Evolutionary conservation across 2,329 filamentous ascomycete genomes (phyloP), one percentile per base, ranked within the genome.

Genomic region (Aspergillus bombycis): DNA sequence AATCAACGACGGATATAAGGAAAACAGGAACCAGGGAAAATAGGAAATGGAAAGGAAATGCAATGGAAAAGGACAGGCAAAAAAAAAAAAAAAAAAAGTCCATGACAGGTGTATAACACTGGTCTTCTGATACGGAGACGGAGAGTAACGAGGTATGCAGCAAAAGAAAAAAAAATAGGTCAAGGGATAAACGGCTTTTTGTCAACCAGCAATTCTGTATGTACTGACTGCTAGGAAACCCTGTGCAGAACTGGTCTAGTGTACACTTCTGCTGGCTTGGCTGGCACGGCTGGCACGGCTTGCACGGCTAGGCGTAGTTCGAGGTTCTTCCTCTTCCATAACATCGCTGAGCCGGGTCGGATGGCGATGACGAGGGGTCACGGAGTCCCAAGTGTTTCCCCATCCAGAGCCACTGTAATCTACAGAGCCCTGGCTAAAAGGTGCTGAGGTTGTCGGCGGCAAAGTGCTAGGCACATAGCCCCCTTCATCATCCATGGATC

Each of bases 291-390:
- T 71, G 54, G 69, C 70, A n/a, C 74, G 72, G 74, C 88, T 90
- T 12, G 88, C 88, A 69, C 90, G 91, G 16, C 90, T 92, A 26
- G 91, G 86, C 74, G 79, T 84, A n/a, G 82, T 83, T 36, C 91
- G 92, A 57, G 88, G 84, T 78, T 96, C 92, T 69, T 95, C 92
- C 67, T 96, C 93, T 73, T 93, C 91, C 34, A 95, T 85, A 32
- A 97, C 93, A 78, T 96, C 93, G 76, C 93, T 96, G 66, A 97
- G 82, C 62, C 94, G 84, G 10, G 93, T 96, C 0, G 93, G 93
- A 78, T 97, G 93, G 69, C 95, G 92, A 77, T 96, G 93, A 61
- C 83, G 76, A 7, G 89, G 86, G 28, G 90, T 89, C 66, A 92
- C 82, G n/a, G 81, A 79, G 67, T 95, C 91, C 92, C 92, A 96